These are phyloP conservation scores for Blastobotrys proliferans DNA, from an alignment of 1,139 yeast genomes.

Conservation along the genomic window DNA sequence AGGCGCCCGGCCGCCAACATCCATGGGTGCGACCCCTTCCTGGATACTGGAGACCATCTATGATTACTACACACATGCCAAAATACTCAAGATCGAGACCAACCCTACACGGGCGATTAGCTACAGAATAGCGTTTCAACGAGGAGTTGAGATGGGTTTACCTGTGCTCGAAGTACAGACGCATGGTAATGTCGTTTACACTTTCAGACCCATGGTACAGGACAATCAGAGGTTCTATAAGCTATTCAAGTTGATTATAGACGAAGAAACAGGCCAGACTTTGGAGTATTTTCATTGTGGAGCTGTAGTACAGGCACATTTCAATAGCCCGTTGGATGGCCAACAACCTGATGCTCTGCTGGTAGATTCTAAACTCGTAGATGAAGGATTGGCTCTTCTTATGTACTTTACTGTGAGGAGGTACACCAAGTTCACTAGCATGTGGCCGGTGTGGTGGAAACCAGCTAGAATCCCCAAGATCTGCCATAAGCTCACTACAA, in stretches of 20 bases:
- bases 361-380: neutral
- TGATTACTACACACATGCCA: slow-evolving; percentile 19
- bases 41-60: slow-evolving; percentile 19
- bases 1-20: no score
- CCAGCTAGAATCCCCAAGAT: no score
- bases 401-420: slow-evolving; percentile 2
- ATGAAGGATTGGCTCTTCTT: neutral
- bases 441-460: no score
- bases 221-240: no score
- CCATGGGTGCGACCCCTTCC: no score
- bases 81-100: slow-evolving; percentile 12
- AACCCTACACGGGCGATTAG: neutral
- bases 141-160: neutral
- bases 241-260: no score
- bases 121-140: neutral
- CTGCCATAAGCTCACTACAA: no score
- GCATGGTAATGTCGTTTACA: neutral
- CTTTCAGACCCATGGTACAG: no score
- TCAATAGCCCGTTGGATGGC: slow-evolving; percentile 1
- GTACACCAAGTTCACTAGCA: no score
- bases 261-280: no score
- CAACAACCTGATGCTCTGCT: neutral
- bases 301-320: neutral
- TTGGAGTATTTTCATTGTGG: no score
- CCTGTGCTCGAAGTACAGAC: neutral